These are phyloP conservation scores for Hymenoscyphus repandus DNA, from an alignment of 2,329 filamentous ascomycete species.

Conservation along the genomic window DNA sequence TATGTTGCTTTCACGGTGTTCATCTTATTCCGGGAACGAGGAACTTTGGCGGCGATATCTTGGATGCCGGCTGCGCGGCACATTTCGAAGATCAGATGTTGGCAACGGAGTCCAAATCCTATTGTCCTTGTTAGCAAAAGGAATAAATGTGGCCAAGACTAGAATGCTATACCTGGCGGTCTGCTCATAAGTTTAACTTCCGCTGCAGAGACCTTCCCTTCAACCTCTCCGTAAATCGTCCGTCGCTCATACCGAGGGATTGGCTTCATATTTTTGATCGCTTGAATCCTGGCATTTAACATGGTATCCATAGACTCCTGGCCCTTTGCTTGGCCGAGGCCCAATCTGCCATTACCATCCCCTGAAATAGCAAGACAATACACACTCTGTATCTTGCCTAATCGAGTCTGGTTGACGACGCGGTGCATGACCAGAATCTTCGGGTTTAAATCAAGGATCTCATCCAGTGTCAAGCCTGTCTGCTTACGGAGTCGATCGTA, in stretches of 20 bases:
- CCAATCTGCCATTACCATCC: conserved; percentile 79
- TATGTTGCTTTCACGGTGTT: conserved; percentile 93
- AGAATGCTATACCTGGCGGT: conserved; percentile 67
- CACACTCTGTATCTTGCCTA: conserved; percentile 80
- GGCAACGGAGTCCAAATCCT: conserved; percentile 94
- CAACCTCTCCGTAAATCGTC: conserved; percentile 82
- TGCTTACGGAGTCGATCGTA: conserved; percentile 37
- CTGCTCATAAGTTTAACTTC: conserved; percentile 76
- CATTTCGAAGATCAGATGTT: conserved; percentile 91
- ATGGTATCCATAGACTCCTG: conserved; percentile 64
- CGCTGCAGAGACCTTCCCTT: conserved; percentile 81
- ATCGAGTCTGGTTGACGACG: conserved; percentile 89
- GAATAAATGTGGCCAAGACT: neutral
- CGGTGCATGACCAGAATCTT: conserved; percentile 70
- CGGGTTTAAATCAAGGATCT: conserved; percentile 51
- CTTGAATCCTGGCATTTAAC: conserved; percentile 70
- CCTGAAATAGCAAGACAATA: conserved; percentile 80
- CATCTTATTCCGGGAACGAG: conserved; percentile 89
- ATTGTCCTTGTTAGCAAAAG: neutral
- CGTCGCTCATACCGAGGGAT: conserved; percentile 84
- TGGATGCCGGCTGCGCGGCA: conserved; percentile 80
- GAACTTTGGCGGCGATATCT: conserved; percentile 78
- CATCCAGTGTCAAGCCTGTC: conserved; percentile 47
- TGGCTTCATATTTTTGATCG: conserved; percentile 90
- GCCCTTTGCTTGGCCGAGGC: conserved; percentile 86